Conservation (phyloP, 495 filamentous ascomycete species). For the Penicillium herquei region DNA sequence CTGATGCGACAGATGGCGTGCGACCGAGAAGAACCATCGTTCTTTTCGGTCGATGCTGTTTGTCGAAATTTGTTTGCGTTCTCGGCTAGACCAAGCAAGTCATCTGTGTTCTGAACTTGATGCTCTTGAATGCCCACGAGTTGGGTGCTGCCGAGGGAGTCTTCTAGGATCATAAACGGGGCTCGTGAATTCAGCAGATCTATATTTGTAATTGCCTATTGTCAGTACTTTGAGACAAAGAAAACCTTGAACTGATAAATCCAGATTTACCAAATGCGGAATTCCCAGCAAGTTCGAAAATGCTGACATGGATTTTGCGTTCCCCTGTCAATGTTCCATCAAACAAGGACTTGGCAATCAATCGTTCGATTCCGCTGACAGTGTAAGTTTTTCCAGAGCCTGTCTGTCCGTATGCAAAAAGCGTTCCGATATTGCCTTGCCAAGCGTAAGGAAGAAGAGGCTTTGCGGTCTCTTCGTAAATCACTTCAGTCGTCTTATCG, state of each 20-base stretch:
- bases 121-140: slow-evolving; percentile 23
- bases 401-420: slow-evolving; percentile 50
- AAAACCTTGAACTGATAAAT: too few species aligned
- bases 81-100: slow-evolving; percentile 24
- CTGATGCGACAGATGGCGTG: slow-evolving; percentile 49
- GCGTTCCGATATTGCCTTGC: slow-evolving; percentile 29
- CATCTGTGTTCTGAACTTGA: slow-evolving; percentile 8
- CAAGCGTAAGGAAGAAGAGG: slow-evolving; percentile 29
- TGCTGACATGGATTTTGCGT: slow-evolving; percentile 25
- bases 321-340: slow-evolving; percentile 19
- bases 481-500: slow-evolving; percentile 14
- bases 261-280: slow-evolving; percentile 21
- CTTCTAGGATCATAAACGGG: slow-evolving; percentile 25
- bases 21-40: slow-evolving; percentile 45
- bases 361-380: slow-evolving; percentile 25
- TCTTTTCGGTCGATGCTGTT: slow-evolving; percentile 34
- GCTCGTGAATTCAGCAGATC: slow-evolving; percentile 26
- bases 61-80: slow-evolving; percentile 20
- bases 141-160: slow-evolving; percentile 31
- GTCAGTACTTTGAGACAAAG: too few species aligned
- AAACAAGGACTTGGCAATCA: slow-evolving; percentile 26
- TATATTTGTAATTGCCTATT: background rate
- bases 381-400: slow-evolving; percentile 49
- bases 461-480: slow-evolving; percentile 24
- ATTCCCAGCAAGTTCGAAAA: slow-evolving; percentile 33